Evolutionary conservation across 345 rosid genomes (phyloP), one percentile per base, ranked within the genome.

Genomic region (rapeseed (Brassica napus)): DNA sequence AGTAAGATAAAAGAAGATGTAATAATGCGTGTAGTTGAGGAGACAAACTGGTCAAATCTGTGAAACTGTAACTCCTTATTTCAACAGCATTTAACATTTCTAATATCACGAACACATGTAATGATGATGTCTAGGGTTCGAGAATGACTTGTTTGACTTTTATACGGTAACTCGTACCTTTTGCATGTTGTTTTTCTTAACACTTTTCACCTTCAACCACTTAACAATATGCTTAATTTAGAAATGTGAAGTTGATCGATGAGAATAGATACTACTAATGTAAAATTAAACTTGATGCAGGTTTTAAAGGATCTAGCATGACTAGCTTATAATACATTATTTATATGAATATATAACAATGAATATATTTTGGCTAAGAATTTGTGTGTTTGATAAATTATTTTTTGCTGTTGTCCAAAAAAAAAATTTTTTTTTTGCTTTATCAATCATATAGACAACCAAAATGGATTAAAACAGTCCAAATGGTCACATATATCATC

Each of bases 1-100:
- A 44, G 3, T 35, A 54, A 54, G 63, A 76, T 58, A 47, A 15
- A 52, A 15, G 9, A n/a, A 15, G 21, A 15, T 5, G 58, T 15
- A 60, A 68, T 79, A 44, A 74, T 79, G 82, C 71, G 2, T 79
- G 75, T 49, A 3, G 75, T 68, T 73, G 14, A 79, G 82, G 79
- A 69, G 82, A 74, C 74, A 79, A 61, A 62, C 74, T 68, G 10
- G 82, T 73, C 78, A 79, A 58, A 59, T 73, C 65, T 72, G 2
- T 66, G 21, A 79, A 62, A 72, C 77, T 66, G 73, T 72, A 72
- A 72, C 73, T 65, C 61, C 37, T 65, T 16, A 35, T 15, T 37
- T 65, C 34, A 71, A 78, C 72, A 49, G 55, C 55, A 49, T 49
- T n/a, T 49, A 49, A 49, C 54, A 49, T 49, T n/a, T 14, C 57